Conservation (phyloP, 2,329 filamentous ascomycete species). For the Coleophoma crateriformis region DNA sequence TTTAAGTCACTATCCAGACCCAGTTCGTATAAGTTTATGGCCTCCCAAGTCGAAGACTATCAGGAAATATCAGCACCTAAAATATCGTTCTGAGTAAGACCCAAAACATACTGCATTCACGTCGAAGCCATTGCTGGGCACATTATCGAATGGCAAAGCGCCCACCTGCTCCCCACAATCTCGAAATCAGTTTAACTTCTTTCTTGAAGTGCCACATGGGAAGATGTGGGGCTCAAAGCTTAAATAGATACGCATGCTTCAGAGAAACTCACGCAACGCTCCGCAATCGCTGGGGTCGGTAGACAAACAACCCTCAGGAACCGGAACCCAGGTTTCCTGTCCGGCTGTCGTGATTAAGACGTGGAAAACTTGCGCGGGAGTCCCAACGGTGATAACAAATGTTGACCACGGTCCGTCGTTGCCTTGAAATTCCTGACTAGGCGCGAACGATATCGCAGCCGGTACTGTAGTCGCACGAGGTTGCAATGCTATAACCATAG, state of each 20-base stretch:
- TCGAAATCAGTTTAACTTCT: no score
- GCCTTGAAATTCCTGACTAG: conserved; percentile 11
- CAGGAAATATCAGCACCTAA: no score
- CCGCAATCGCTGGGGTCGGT: conserved; percentile 8
- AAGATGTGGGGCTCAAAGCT: no score
- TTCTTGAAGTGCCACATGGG: no score
- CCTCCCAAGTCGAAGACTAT: conserved; percentile 27
- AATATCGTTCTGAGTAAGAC: no score
- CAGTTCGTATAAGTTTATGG: conserved; percentile 29
- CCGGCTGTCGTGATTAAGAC: conserved; percentile 32
- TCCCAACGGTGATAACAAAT: conserved; percentile 31
- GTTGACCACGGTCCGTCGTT: conserved; percentile 35
- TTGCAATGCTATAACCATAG: not conserved
- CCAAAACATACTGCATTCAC: conserved; percentile 3
- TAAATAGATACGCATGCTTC: no score
- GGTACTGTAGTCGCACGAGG: not conserved
- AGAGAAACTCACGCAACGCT: conserved; percentile 28
- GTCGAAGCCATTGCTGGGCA: conserved; percentile 6
- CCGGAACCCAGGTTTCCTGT: conserved; percentile 27
- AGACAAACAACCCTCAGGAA: conserved; percentile 6
- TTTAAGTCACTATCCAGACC: conserved; percentile 31
- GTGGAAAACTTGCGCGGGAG: conserved; percentile 28
- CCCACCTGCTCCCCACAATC: not conserved
- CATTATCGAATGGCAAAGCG: conserved; percentile 3
- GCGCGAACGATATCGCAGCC: conserved; percentile 3